A percentile compares a stretch with the other conserved stretches of the same genome.
These are phyloP conservation scores for Diplodia intermedia DNA, from an alignment of 2,329 filamentous ascomycete genomes.

Conservation along the genomic window DNA sequence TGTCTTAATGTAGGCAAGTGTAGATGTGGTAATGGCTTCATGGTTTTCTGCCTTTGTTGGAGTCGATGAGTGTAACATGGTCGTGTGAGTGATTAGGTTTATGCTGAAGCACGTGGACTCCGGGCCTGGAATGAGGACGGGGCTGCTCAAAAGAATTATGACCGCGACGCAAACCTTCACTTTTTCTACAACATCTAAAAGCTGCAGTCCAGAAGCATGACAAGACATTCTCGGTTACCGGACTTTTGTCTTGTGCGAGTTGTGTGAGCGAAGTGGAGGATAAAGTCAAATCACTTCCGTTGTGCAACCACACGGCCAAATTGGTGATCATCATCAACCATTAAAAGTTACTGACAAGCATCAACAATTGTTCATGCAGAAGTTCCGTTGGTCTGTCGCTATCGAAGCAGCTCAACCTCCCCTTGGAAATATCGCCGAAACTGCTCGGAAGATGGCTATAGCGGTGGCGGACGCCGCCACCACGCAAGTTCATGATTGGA, in stretches of 20 bases:
- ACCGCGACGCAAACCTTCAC: neutral
- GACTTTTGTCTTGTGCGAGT: too few species aligned
- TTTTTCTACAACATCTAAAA: neutral
- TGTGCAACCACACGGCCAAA: neutral
- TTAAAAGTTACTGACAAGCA: neutral
- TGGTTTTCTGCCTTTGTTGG: neutral
- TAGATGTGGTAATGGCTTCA: slow-evolving; percentile 22
- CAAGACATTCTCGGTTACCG: too few species aligned
- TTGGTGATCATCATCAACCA: neutral
- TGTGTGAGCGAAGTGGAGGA: too few species aligned
- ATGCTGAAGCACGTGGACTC: neutral
- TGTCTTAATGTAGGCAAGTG: slow-evolving; percentile 12
- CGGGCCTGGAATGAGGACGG: neutral
- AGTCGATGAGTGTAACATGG: neutral
- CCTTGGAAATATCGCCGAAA: neutral
- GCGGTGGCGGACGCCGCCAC: too few species aligned
- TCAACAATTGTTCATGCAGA: neutral
- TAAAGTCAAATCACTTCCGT: too few species aligned
- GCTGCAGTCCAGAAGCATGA: neutral
- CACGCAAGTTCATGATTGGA: too few species aligned
- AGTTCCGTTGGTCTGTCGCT: neutral
- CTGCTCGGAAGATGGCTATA: neutral
- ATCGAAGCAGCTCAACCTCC: neutral
- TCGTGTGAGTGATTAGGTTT: neutral
- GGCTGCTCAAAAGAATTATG: neutral